phyloP scores from a whole-genome alignment of 352 stramenopile genomes.

The Globisporangium camurandrum region DNA sequence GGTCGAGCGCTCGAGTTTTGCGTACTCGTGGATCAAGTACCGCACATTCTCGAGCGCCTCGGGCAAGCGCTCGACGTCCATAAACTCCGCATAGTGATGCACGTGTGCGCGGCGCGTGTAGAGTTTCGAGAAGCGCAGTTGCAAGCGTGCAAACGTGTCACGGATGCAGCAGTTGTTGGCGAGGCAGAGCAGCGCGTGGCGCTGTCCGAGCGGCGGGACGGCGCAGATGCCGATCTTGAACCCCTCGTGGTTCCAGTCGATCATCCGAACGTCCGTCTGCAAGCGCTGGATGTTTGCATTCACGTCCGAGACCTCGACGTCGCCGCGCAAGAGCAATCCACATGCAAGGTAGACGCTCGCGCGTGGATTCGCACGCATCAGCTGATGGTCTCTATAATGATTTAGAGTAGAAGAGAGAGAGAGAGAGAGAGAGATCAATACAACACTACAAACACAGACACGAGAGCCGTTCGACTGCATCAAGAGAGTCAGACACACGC shows the following conservation, averaged over 20 bases:
- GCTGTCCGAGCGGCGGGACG: conserved; percentile 51
- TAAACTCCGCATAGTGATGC: conserved; percentile 86
- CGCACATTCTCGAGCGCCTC: conserved; percentile 52
- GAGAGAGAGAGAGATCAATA: not conserved
- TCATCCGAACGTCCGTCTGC: conserved; percentile 78
- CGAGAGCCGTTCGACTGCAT: not conserved
- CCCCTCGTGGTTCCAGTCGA: conserved; percentile 87
- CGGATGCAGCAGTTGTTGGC: conserved; percentile 87
- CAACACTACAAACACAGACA: not conserved
- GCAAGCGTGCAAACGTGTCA: conserved; percentile 73
- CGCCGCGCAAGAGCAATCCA: conserved; percentile 74
- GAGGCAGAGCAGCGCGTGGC: conserved; percentile 66
- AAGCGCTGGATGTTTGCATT: conserved; percentile 85
- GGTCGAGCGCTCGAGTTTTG: conserved; percentile 37
- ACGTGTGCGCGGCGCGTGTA: conserved; percentile 75
- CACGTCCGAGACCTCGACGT: conserved; percentile 84
- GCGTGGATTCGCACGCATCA: conserved; percentile 65
- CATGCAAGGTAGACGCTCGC: conserved; percentile 80
- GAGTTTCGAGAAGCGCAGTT: conserved; percentile 67
- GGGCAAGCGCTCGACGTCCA: conserved; percentile 45
- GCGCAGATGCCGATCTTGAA: conserved; percentile 85
- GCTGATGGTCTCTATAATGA: conserved; percentile 48
- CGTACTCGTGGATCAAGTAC: conserved; percentile 60
- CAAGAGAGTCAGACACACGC: not conserved
- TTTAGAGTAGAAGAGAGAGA: not conserved